These are phyloP conservation scores for Linanthus parryae DNA, from an alignment of 148 eudicot genomes.

Conservation along the genomic window DNA sequence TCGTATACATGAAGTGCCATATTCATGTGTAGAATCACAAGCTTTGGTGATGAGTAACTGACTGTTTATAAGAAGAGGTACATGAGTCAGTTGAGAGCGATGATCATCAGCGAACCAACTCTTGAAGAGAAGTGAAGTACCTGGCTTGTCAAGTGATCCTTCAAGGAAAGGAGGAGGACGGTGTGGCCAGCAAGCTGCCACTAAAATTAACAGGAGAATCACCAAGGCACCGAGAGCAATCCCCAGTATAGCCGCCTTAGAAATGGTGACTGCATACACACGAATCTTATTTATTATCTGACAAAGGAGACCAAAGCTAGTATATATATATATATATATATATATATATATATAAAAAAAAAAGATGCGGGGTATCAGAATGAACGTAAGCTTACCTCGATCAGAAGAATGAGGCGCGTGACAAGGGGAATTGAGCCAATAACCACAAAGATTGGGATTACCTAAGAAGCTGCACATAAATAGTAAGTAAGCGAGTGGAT, in stretches of 20 bases:
- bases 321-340: too few species aligned
- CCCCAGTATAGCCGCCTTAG: conserved; percentile 89
- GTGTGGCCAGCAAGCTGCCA: conserved; percentile 72
- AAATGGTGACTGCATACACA: conserved; percentile 45
- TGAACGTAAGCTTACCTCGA: conserved; percentile 35
- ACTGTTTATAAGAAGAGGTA: conserved; percentile 23
- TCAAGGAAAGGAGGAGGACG: conserved; percentile 53
- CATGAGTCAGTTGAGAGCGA: not conserved
- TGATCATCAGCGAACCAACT: not conserved
- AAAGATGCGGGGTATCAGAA: not conserved
- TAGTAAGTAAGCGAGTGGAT: not conserved
- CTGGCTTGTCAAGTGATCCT: conserved; percentile 86
- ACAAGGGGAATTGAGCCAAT: conserved; percentile 65
- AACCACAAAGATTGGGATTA: conserved; percentile 82
- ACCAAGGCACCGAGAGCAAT: conserved; percentile 90
- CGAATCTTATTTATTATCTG: conserved; percentile 4
- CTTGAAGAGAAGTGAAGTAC: conserved; percentile 18
- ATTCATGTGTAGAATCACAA: conserved; percentile 97
- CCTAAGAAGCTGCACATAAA: conserved; percentile 58
- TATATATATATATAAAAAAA: not conserved
- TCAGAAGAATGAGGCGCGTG: conserved; percentile 38
- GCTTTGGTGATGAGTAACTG: conserved; percentile 80
- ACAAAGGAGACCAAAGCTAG: not conserved
- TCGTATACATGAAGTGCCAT: conserved; percentile 98
- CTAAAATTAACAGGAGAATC: conserved; percentile 77